Conservation (phyloP, 2,329 filamentous ascomycete species). For the Madurella fahalii region DNA sequence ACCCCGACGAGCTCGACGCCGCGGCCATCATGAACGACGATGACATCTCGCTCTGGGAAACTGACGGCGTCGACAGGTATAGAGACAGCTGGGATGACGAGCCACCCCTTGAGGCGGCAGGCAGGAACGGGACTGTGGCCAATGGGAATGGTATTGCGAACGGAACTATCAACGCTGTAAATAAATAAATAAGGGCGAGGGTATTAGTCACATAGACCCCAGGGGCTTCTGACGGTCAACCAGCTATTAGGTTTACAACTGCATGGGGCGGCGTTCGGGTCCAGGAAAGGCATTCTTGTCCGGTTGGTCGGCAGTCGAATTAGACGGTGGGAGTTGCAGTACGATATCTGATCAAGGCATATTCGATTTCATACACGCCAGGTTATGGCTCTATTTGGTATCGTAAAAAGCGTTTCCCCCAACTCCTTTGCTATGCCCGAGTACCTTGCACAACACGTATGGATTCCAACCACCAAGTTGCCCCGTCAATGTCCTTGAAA, state of each 20-base stretch:
- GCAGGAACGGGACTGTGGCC: conserved; percentile 9
- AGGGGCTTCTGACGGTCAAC: background rate
- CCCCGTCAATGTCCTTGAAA: conserved; percentile 36
- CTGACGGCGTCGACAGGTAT: conserved; percentile 34
- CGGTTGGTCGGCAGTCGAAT: background rate
- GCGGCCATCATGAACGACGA: conserved; percentile 56
- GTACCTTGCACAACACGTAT: background rate
- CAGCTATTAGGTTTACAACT: background rate
- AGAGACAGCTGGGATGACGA: conserved; percentile 31
- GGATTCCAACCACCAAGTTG: background rate
- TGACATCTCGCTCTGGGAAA: conserved; percentile 56
- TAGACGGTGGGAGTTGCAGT: background rate
- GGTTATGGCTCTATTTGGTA: background rate
- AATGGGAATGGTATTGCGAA: background rate
- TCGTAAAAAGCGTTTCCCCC: background rate
- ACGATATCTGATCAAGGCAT: background rate
- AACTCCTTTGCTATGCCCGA: conserved; percentile 14
- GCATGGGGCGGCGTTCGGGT: conserved; percentile 11
- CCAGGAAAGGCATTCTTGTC: background rate
- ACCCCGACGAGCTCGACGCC: conserved; percentile 33
- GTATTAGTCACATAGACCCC: background rate
- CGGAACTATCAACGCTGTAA: conserved; percentile 5
- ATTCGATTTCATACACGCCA: background rate
- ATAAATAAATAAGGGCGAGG: background rate
- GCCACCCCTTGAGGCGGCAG: conserved; percentile 19